These are phyloP conservation scores for Debaryomyces fabryi DNA, from an alignment of 1,139 yeast genomes.

Conservation along the genomic window DNA sequence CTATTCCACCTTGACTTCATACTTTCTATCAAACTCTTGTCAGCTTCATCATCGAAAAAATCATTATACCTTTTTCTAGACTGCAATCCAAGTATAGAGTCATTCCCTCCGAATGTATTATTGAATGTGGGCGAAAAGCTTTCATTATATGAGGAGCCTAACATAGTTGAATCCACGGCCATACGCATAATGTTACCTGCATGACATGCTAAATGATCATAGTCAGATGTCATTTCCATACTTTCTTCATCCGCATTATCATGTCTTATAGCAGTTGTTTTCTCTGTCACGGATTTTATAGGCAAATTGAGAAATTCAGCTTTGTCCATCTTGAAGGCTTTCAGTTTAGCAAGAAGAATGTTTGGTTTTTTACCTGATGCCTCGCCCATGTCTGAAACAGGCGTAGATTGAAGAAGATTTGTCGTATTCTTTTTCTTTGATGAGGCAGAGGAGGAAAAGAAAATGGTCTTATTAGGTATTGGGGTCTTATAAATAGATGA, in stretches of 20 bases:
- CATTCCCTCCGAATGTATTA: constrained; percentile 34
- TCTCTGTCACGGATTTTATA: constrained; percentile 1
- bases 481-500: constrained; percentile 30
- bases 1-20: constrained; percentile 25
- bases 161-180: constrained; percentile 54
- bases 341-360: constrained; percentile 4
- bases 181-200: constrained; percentile 51
- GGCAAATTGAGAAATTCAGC: constrained; percentile 17
- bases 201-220: constrained; percentile 50
- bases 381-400: constrained; percentile 25
- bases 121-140: constrained; percentile 40
- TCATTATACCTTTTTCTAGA: constrained; percentile 20
- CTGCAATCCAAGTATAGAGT: constrained; percentile 23
- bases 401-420: constrained; percentile 23
- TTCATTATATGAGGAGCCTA: constrained; percentile 41
- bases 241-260: background rate
- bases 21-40: constrained; percentile 33
- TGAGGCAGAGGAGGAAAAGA: constrained; percentile 35
- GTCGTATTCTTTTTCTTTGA: constrained; percentile 22
- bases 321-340: constrained; percentile 23
- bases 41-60: constrained; percentile 31
- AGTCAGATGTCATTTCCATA: constrained; percentile 28
- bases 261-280: background rate
- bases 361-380: constrained; percentile 15
- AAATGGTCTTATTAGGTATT: constrained; percentile 33